Base-by-base conservation (phyloP, 306 rosid species). In the Benincasa hispida region DNA sequence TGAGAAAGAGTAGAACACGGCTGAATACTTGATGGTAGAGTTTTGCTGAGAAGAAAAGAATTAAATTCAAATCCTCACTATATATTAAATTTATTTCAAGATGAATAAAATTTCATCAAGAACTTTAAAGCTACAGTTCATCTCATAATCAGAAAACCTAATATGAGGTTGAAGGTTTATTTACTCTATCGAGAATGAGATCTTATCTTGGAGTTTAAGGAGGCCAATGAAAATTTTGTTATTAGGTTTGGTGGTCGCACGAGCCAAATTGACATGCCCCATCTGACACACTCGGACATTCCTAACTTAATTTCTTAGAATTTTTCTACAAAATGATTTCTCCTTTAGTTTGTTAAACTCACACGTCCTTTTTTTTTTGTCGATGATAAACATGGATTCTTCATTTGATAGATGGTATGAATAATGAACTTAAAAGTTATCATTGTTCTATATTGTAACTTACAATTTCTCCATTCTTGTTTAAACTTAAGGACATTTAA, bases 401-500 rank as follows among this genome's bases (percentile, higher is more conserved):
- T 45, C 50, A 45, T 45, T 45, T 45, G 5, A 45, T 45, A 45
- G 4, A 2, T 45, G 4, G 50, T 12, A 45, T 45, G 50, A 1
- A 45, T 45, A 45, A 3, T 45, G 50, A 12, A 12, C 50, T 50
- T 50, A 50, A 15, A 35, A 37, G 51, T 39, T 13, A 39, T 21
- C 73, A 11, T 39, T 37, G 51, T 37, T 18, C 50, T n/a, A 11
- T 35, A 22, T 66, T 51, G 9, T 45, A 47, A 30, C 41, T 47
- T 70, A 25, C 35, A 14, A 47, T 34, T 68, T 68, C 21, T 47
- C 39, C 39, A 66, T 67, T n/a, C 51, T 39, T 18, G 59, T 34
- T 69, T 77, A 77, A 78, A 82, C 77, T 51, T 65, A 77, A 72
- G 61, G 75, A 39, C 50, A 63, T 14, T 51, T 85, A 62, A 80